Conservation (phyloP, 371 early-diverging fungal genomes). For the Mucor circinelloides region DNA sequence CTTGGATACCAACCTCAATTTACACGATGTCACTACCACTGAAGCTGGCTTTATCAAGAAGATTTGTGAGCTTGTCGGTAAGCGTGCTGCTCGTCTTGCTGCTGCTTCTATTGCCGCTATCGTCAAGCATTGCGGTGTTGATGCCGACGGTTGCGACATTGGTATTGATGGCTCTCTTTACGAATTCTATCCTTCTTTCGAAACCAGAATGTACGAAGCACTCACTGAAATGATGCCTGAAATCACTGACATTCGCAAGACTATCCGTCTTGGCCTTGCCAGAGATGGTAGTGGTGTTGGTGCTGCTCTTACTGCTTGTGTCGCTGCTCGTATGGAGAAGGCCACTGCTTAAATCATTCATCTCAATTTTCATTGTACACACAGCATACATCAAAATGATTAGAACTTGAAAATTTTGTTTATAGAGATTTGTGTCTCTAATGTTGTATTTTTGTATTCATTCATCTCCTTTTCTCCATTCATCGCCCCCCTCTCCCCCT, state of each 20-base stretch:
- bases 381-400: not conserved
- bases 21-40: slow-evolving; percentile 64
- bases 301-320: slow-evolving; percentile 54
- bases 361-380: not conserved
- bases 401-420: not conserved
- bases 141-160: slow-evolving; percentile 66
- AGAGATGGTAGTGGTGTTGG: slow-evolving; percentile 58
- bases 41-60: slow-evolving; percentile 85
- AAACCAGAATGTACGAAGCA: slow-evolving; percentile 75
- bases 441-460: slow-evolving; percentile 2
- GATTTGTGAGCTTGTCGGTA: slow-evolving; percentile 86
- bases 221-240: slow-evolving; percentile 57
- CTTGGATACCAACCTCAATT: slow-evolving; percentile 74
- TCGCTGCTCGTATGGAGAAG: slow-evolving; percentile 42
- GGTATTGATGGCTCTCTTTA: slow-evolving; percentile 95
- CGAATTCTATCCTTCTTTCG: slow-evolving; percentile 91
- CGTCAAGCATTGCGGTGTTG: slow-evolving; percentile 64
- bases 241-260: slow-evolving; percentile 46
- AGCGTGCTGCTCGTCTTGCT: slow-evolving; percentile 86
- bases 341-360: not conserved
- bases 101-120: slow-evolving; percentile 87
- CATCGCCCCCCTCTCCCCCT: not conserved
- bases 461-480: not conserved
- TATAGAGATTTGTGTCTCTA: not conserved
- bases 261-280: slow-evolving; percentile 62